phyloP scores from a whole-genome alignment of 1,284 basidiomycete species.

The Hortiboletus rubellus region DNA sequence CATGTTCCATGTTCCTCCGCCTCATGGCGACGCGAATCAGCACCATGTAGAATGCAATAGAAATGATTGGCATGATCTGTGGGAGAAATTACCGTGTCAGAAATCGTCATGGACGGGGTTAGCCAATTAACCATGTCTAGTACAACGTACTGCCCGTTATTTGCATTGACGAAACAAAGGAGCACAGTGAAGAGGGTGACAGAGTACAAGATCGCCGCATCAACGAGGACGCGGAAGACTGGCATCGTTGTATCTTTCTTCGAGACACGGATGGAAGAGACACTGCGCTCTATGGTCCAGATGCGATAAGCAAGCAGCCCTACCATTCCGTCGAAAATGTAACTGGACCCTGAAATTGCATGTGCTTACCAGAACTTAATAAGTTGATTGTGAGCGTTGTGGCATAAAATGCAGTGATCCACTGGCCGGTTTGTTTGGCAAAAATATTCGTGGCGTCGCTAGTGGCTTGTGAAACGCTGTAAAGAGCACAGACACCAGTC shows the following conservation, averaged over 20 bases:
- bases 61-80: not conserved
- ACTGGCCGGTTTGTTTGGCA: slow-evolving; percentile 24
- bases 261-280: not conserved
- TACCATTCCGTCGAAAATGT: not conserved
- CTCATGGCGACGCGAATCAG: slow-evolving; percentile 7
- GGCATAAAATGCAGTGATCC: slow-evolving; percentile 36
- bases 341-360: too few species aligned
- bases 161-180: slow-evolving; percentile 32
- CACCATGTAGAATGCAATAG: slow-evolving; percentile 11
- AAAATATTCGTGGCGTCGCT: slow-evolving; percentile 26
- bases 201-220: slow-evolving; percentile 37
- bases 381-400: slow-evolving; percentile 35
- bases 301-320: slow-evolving; percentile 19
- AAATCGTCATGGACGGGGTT: too few species aligned
- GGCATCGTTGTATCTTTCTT: slow-evolving; percentile 10
- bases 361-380: slow-evolving; percentile 29
- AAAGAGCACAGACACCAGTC: slow-evolving; percentile 8
- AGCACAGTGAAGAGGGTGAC: slow-evolving; percentile 35
- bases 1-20: not conserved
- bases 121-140: slow-evolving; percentile 29
- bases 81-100: not conserved
- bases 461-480: slow-evolving; percentile 16
- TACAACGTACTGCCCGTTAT: slow-evolving; percentile 36
- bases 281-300: slow-evolving; percentile 12
- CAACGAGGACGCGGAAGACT: slow-evolving; percentile 34